Evolutionary conservation across 2,329 filamentous ascomycete species (phyloP), one percentile per base, ranked within the genome.

Genomic region (Penicillium sp.): DNA sequence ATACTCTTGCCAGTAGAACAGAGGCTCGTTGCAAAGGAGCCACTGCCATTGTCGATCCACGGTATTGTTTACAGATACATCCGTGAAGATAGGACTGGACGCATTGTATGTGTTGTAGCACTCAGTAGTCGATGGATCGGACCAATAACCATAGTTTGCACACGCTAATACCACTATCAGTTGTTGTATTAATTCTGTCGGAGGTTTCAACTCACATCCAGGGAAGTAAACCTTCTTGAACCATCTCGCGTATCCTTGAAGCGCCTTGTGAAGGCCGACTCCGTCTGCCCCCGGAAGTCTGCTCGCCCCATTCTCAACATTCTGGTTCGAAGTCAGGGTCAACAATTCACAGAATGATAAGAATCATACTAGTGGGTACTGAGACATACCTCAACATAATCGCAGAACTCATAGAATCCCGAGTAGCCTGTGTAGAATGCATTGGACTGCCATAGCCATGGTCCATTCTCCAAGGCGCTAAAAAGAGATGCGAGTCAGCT

Each of bases 11-110:
- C 82, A 88, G 73, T 82, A 86, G 59, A 77, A 83, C 60, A 86
- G 83, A n/a, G 86, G 86, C 71, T 89, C 85, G 70, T 89, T 88
- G 79, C 87, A 89, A 1, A 82, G 78, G 74, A 88, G 81, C 86
- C 86, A 89, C 8, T 79, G 72, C 86, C 85, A 89, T 63, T 86
- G 84, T 0, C 85, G 75, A 65, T 84, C 79, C 37, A 77, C 67
- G 0, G 68, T 58, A 70, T 88, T 88, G 53, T 65, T 65, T 5
- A 84, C 75, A 1, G 74, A 76, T 19, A 70, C 74, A 70, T 89
- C 84, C 4, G 81, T 84, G 73, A 79, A 88, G 2, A 84, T 65
- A 0, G 81, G 77, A 63, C 77, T 85, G 22, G 75, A 78, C 7
- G 76, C 64, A 66, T 88, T 82, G 72, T 86, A 81, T 1, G 81